phyloP scores from a whole-genome alignment of 257 asterid genomes.

The Cynanchum wilfordii region DNA sequence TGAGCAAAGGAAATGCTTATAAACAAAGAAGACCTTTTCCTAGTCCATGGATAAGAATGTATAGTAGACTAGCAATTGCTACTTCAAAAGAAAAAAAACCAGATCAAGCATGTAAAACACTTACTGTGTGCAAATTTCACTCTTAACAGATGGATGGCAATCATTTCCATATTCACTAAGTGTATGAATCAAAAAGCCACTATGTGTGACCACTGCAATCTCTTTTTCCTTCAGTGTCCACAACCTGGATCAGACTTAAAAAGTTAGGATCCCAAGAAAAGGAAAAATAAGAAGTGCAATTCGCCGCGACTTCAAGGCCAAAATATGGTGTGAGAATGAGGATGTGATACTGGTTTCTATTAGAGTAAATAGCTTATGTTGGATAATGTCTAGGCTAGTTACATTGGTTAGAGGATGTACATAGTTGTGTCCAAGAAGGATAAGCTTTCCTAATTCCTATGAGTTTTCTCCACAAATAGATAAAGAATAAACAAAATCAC shows the following conservation, averaged over 20 bases:
- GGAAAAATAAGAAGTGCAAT: not conserved
- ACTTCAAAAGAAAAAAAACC: not conserved
- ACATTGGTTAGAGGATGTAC: not conserved
- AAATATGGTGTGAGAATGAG: not conserved
- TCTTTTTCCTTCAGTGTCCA: slow-evolving; percentile 89
- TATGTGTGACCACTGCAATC: slow-evolving; percentile 87
- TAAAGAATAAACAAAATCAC: slow-evolving; percentile 30
- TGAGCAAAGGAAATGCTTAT: not conserved
- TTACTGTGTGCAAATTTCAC: slow-evolving; percentile 73
- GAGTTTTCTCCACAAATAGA: not conserved
- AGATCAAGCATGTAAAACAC: slow-evolving; percentile 15
- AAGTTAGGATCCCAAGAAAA: not conserved
- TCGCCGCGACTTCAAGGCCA: not conserved
- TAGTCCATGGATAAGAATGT: not conserved
- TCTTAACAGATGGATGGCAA: slow-evolving; percentile 64
- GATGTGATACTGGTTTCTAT: not conserved
- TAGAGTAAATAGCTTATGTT: not conserved
- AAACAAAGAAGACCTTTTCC: not conserved
- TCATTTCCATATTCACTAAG: slow-evolving; percentile 63
- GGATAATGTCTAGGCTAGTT: not conserved
- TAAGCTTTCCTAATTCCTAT: not conserved
- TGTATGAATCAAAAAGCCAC: slow-evolving; percentile 69
- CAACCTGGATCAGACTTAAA: slow-evolving; percentile 48
- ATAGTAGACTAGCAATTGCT: not conserved
- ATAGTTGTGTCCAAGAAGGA: not conserved